Evolutionary conservation across 495 filamentous ascomycete genomes (phyloP), one percentile per base, ranked within the genome.

Genomic region (Xylaria scruposa): DNA sequence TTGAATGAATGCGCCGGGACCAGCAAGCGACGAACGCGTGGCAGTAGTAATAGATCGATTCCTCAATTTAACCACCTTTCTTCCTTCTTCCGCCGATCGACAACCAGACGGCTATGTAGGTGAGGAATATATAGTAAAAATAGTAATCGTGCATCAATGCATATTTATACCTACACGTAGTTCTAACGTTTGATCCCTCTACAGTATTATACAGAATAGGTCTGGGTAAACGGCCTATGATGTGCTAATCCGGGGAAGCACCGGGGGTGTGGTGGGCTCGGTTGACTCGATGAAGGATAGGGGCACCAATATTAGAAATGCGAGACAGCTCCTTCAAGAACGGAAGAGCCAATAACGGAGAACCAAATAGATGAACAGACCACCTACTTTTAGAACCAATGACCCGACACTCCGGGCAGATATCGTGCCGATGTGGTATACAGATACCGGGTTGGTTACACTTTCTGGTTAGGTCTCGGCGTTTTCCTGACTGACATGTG

Each of bases 361-460:
- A 49, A 3, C 26, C 13, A 44, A 47, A 68, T 56, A 68, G 29
- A 44, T 56, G 33, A 58, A 42, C 4, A 68, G n/a, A 44, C 49
- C 65, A 44, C 17, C 42, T 6, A 3, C 12, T 36, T 44, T 31
- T 21, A 26, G 26, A 42, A 58, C 67, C 5, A 24, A 47, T 51
- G 67, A 68, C 67, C 67, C 67, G 53, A 59, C 67, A 68, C 26
- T 47, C 40, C 40, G 67, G 67, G 21, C 53, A 59, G 66, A 33
- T 59, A 67, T 33, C 47, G 64, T 67, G 29, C 44, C n/a, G 31
- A 31, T 15, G 26, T 67, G 4, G n/a, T 38, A 53, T 42, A 58
- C 21, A 33, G n/a, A 53, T 17, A 31, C 19, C 38, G 61, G 61
- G 62, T 10, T 46, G 62, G 62, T 49, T 29, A 63, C 60, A 46